These are phyloP conservation scores for Sungouiozyma intestinalis DNA, from an alignment of 805 yeast species.

Conservation along the genomic window DNA sequence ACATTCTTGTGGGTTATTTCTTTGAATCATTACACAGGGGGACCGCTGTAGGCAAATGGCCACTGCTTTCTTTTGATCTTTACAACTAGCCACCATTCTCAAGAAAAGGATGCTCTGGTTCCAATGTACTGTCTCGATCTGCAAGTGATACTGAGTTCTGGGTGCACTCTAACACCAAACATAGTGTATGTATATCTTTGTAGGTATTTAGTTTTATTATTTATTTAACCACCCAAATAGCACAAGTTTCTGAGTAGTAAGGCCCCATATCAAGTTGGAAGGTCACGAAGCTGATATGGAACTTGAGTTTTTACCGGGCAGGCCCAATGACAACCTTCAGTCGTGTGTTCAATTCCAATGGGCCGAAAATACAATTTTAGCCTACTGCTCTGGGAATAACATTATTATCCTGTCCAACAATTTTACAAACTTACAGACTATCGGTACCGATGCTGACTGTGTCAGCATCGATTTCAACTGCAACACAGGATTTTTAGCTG, in stretches of 20 bases:
- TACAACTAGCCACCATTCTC: constrained; percentile 78
- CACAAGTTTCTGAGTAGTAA: too few species aligned
- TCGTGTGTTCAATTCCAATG: constrained; percentile 52
- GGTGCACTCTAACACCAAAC: too few species aligned
- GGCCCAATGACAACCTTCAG: constrained; percentile 51
- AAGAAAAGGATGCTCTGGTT: too few species aligned
- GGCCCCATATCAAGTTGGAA: too few species aligned
- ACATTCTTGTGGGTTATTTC: constrained; percentile 86
- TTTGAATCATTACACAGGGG: constrained; percentile 85
- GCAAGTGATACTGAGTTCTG: too few species aligned
- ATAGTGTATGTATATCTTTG: too few species aligned
- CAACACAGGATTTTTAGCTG: constrained; percentile 50
- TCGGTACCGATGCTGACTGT: constrained; percentile 61
- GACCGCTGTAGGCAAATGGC: constrained; percentile 93
- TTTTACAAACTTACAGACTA: constrained; percentile 56
- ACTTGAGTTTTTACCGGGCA: constrained; percentile 73
- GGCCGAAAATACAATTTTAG: constrained; percentile 53
- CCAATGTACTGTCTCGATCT: too few species aligned
- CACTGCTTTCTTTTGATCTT: constrained; percentile 88
- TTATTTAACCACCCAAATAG: neutral
- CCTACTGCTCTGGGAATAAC: constrained; percentile 84
- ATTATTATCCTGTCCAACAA: constrained; percentile 53
- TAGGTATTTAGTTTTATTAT: neutral
- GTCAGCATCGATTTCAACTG: constrained; percentile 53
- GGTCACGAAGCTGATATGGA: constrained; percentile 39